These are phyloP conservation scores for Saraca asoca DNA, from an alignment of 331 rosid species.

Conservation along the genomic window DNA sequence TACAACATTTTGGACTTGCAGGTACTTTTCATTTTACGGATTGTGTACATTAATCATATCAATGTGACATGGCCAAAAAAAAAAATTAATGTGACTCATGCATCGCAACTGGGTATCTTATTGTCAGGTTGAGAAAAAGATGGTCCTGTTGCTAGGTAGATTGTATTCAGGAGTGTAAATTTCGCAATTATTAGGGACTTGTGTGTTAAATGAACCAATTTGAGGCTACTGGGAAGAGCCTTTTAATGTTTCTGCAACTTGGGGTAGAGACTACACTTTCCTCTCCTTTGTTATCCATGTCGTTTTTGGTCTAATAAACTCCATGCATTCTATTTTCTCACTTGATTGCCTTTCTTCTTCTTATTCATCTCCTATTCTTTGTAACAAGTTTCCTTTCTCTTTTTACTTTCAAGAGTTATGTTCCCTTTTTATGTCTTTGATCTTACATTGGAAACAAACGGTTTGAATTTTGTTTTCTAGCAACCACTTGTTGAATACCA, in stretches of 20 bases:
- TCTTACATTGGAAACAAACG: conserved; percentile 5
- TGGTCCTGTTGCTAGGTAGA: conserved; percentile 15
- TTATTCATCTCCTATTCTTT: background rate
- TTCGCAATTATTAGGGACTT: conserved; percentile 28
- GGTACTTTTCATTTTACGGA: conserved; percentile 45
- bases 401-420: background rate
- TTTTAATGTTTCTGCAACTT: conserved; percentile 10
- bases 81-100: too few relatives aligned
- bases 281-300: too few relatives aligned
- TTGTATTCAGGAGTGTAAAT: background rate
- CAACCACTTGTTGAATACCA: background rate
- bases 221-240: background rate
- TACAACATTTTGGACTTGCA: conserved; percentile 82
- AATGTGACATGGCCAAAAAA: too few relatives aligned
- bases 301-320: background rate
- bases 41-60: conserved; percentile 12
- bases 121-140: background rate
- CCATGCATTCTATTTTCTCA: background rate
- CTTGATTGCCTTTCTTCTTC: conserved; percentile 1
- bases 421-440: conserved; percentile 7
- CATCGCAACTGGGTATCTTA: background rate
- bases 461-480: conserved; percentile 22
- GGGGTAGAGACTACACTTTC: background rate
- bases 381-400: background rate
- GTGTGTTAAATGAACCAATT: conserved; percentile 13